Evolutionary conservation across 2,329 filamentous ascomycete genomes (phyloP).

Genomic region (Coniochaeta sp.): DNA sequence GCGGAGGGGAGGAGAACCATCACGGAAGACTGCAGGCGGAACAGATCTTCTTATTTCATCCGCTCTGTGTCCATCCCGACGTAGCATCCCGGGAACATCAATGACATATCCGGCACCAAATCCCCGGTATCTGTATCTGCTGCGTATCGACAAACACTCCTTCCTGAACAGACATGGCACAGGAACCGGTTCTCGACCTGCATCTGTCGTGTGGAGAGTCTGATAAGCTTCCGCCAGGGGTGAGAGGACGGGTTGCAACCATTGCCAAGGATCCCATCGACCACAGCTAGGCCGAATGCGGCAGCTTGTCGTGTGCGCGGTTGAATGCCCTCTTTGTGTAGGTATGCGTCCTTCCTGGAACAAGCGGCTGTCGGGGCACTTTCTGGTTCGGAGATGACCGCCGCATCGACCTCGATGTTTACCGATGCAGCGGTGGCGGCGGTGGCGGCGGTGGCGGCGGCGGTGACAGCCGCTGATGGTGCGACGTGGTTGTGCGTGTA

Average conservation of each 20-base stretch:
- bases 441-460: neutral
- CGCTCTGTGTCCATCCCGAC: neutral
- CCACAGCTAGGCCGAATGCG: neutral
- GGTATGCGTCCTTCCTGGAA: neutral
- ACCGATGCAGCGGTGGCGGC: neutral
- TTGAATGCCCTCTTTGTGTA: neutral
- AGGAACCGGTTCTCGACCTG: neutral
- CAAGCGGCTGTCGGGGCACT: neutral
- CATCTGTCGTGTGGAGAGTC: neutral
- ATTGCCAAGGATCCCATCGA: neutral
- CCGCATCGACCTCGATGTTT: neutral
- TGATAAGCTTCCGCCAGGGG: neutral
- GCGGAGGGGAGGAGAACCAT: neutral
- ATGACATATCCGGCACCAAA: neutral
- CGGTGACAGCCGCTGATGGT: neutral
- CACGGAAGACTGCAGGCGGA: neutral
- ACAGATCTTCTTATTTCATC: neutral
- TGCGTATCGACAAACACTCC: neutral
- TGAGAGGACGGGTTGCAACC: neutral
- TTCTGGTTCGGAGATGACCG: neutral
- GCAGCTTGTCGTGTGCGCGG: neutral
- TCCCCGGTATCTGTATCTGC: neutral
- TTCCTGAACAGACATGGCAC: constrained; percentile 1
- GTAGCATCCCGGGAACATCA: neutral
- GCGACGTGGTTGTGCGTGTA: neutral